Base-by-base conservation (phyloP, 2,329 filamentous ascomycete genomes). In the Endothia cerciana region DNA sequence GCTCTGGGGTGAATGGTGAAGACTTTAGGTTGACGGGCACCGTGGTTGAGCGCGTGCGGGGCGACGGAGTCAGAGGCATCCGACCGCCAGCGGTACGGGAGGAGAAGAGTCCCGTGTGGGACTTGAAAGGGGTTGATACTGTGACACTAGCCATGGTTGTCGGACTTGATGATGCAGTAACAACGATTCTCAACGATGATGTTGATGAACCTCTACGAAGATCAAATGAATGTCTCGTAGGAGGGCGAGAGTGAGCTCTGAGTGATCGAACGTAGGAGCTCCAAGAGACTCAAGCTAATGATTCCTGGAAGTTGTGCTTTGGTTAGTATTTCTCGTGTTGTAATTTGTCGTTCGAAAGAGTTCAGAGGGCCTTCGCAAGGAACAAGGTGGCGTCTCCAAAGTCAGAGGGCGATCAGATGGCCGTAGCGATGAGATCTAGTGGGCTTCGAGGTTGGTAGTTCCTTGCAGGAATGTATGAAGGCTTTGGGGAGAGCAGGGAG, bases 21-120 rank as follows among this genome's bases (percentile, higher is more conserved):
- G 88, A 87, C 76, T 86, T 84, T 66, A 85, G 75, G 74, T 84
- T 86, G 70, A 80, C 70, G 15, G 84, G 79, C 63, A 81, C 76
- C 49, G 80, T 82, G 53, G 81, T 79, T 41, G 83, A 82, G 70
- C 89, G 87, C 69, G 84, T 81, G 71, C 89, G 88, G 66, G 95
- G 95, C 65, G 94, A 98, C 40, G 95, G 94, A 4, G 94, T 97
- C 76, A 99, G 83, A 73, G 95, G 94, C 85, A 97, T 94, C 69
- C 95, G 92, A 77, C 94, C 93, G 81, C 94, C 94, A 79, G 94
- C 95, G 77, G 94, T 95, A 78, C 93, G 93, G 72, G 92, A 88
- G 72, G 91, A 93, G 83, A 98, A 97, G 74, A 97, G 87, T 67
- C 93, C 93, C 81, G 91, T 89, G 80, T 97, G 94, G 85, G 92